Conservation (phyloP, 1,284 basidiomycete genomes). For the Coniophora puteana region DNA sequence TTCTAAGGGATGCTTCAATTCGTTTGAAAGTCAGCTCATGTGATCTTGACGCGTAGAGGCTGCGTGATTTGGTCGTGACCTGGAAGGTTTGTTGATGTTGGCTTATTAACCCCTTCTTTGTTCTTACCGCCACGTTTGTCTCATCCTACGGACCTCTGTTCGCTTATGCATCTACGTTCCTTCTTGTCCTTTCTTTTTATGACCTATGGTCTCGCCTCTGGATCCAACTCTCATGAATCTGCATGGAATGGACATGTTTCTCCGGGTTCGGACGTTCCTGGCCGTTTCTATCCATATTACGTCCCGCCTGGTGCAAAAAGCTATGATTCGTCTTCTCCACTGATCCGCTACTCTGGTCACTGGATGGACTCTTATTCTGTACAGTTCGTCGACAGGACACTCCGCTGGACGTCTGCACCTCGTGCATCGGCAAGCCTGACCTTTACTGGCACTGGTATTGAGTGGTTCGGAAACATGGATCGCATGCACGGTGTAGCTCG, state of each 20-base stretch:
- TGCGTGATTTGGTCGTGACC: no score
- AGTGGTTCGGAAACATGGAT: constrained; percentile 69
- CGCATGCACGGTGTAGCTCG: constrained; percentile 48
- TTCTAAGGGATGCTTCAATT: no score
- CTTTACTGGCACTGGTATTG: constrained; percentile 69
- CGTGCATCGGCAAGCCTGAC: constrained; percentile 53
- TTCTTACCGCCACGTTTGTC: not conserved
- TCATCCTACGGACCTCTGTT: not conserved
- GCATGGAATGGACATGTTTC: constrained; percentile 68
- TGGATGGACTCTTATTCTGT: constrained; percentile 55
- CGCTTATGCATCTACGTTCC: no score
- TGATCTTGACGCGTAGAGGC: no score
- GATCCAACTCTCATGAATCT: constrained; percentile 27
- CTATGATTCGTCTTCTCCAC: constrained; percentile 62
- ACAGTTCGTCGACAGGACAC: constrained; percentile 46
- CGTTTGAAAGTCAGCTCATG: no score
- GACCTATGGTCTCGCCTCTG: constrained; percentile 5
- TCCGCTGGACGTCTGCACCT: constrained; percentile 44
- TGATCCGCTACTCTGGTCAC: constrained; percentile 54
- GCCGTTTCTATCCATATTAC: constrained; percentile 61
- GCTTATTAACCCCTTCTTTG: no score
- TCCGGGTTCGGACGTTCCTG: constrained; percentile 43
- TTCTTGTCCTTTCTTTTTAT: constrained; percentile 3
- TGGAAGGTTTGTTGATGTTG: no score
- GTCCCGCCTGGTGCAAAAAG: constrained; percentile 68